A percentile compares a stretch with the other conserved stretches of the same genome.
Evolutionary conservation across 2,329 filamentous ascomycete species (phyloP).

Genomic region (Fusarium falciforme): DNA sequence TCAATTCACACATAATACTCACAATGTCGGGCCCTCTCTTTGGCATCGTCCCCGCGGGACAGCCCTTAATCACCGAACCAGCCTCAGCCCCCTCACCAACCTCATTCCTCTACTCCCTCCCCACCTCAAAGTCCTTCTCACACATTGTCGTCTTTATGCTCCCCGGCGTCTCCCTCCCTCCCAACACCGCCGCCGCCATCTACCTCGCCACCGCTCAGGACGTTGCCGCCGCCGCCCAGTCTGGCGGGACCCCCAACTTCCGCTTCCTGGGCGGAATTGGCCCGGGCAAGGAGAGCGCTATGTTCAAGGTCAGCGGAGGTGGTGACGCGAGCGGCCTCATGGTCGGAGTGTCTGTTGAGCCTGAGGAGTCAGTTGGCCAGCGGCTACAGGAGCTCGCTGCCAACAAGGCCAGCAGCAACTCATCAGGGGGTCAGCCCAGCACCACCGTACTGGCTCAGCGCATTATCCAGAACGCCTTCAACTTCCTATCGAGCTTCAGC

Average conservation of each 20-base stretch:
- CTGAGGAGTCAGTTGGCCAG: conserved; percentile 75
- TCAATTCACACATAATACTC: background rate
- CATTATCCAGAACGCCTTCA: conserved; percentile 97
- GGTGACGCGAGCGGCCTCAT: conserved; percentile 64
- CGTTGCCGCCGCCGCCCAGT: conserved; percentile 52
- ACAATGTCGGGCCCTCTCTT: conserved; percentile 56
- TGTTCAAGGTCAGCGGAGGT: conserved; percentile 78
- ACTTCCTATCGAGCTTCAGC: conserved; percentile 91
- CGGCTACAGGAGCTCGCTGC: conserved; percentile 71
- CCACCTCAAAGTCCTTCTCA: conserved; percentile 68
- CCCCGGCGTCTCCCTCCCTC: conserved; percentile 79
- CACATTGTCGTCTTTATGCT: conserved; percentile 92
- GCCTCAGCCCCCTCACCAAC: conserved; percentile 64
- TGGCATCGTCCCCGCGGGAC: conserved; percentile 70
- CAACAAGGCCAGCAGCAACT: conserved; percentile 37
- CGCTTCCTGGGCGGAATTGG: conserved; percentile 90
- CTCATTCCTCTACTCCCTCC: conserved; percentile 67
- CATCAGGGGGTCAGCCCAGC: conserved; percentile 57
- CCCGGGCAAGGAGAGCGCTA: conserved; percentile 88
- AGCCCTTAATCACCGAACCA: conserved; percentile 66
- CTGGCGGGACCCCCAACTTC: conserved; percentile 69
- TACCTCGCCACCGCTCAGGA: conserved; percentile 75
- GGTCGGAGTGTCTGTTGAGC: conserved; percentile 86
- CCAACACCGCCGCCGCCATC: conserved; percentile 85
- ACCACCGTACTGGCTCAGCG: conserved; percentile 87